Percentiles rank a stretch among this genome's conserved stretches.
Evolutionary conservation across 1,139 yeast species (phyloP).

Genomic region (Hemisphaericaspora xylanilytica): DNA sequence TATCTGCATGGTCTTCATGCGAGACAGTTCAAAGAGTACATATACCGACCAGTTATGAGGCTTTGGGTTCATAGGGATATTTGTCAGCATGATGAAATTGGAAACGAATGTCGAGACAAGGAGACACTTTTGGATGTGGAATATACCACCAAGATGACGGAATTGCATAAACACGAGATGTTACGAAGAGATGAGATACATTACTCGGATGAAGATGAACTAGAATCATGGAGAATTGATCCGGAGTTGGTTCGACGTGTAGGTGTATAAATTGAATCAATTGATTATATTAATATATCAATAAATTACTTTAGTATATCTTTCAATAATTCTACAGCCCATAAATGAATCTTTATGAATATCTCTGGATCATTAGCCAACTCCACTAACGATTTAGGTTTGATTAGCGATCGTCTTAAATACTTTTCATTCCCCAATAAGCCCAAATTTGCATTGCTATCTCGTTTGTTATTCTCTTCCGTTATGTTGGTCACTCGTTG

Average conservation of each 20-base stretch:
- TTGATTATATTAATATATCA: too few relatives aligned
- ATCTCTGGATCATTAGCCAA: slow-evolving; percentile 58
- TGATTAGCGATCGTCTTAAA: slow-evolving; percentile 49
- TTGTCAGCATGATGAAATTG: slow-evolving; percentile 21
- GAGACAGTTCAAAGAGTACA: slow-evolving; percentile 20
- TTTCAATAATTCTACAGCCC: slow-evolving; percentile 53
- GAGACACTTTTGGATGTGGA: slow-evolving; percentile 19
- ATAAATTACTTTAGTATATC: slow-evolving; percentile 10
- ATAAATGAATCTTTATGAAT: slow-evolving; percentile 64
- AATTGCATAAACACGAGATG: background rate
- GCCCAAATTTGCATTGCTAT: slow-evolving; percentile 16
- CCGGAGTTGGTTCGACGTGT: too few relatives aligned
- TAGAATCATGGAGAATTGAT: background rate
- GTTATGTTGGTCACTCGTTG: slow-evolving; percentile 32
- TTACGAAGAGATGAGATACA: background rate
- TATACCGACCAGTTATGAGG: slow-evolving; percentile 26
- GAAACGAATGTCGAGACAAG: slow-evolving; percentile 20
- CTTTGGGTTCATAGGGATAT: slow-evolving; percentile 29
- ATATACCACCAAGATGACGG: slow-evolving; percentile 14
- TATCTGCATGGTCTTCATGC: slow-evolving; percentile 1
- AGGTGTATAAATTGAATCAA: too few relatives aligned
- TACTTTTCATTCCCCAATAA: slow-evolving; percentile 51
- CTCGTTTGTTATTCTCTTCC: slow-evolving; percentile 9
- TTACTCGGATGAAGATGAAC: background rate
- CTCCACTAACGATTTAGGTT: slow-evolving; percentile 58